A percentile compares a stretch with the other conserved stretches of the same genome.
Conservation (phyloP, 176 grass and related monocot species). For the Metroxylon sagu region DNA sequence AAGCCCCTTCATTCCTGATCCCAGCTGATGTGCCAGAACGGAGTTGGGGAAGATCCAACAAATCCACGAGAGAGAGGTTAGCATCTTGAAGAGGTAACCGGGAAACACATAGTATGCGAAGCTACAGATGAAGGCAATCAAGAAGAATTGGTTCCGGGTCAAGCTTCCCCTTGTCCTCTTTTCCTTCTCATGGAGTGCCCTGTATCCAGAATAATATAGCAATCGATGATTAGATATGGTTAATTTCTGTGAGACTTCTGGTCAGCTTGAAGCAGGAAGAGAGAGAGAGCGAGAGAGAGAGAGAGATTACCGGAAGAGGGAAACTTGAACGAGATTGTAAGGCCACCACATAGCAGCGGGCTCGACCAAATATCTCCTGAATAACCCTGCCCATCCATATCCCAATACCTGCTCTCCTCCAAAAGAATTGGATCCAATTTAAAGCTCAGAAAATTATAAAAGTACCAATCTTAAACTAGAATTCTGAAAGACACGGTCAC, state of each 20-base stretch:
- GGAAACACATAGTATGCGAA: slow-evolving; percentile 20
- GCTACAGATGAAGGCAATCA: neutral
- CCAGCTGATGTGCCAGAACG: slow-evolving; percentile 16
- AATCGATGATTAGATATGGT: too few relatives aligned
- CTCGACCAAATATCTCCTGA: neutral
- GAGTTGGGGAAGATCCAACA: slow-evolving; percentile 16
- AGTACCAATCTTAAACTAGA: too few relatives aligned
- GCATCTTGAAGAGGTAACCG: slow-evolving; percentile 8
- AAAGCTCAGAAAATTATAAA: too few relatives aligned
- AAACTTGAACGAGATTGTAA: neutral
- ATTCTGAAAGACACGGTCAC: neutral
- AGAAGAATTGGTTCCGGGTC: slow-evolving; percentile 15
- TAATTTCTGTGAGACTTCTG: too few relatives aligned
- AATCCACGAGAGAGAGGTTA: slow-evolving; percentile 3
- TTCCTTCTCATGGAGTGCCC: slow-evolving; percentile 22
- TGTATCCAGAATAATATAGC: neutral
- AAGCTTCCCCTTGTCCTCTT: slow-evolving; percentile 4
- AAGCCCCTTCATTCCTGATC: slow-evolving; percentile 9
- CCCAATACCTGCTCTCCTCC: neutral
- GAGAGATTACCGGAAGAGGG: neutral
- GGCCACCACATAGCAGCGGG: slow-evolving; percentile 15
- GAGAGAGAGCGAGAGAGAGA: neutral
- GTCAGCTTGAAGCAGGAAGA: too few relatives aligned
- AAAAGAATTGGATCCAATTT: too few relatives aligned
- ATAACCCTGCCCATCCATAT: slow-evolving; percentile 1